Percentiles rank a stretch among this genome's conserved stretches.
Evolutionary conservation across 768 basidiomycete genomes (phyloP).

Genomic region (Phylloporus scabripes): DNA sequence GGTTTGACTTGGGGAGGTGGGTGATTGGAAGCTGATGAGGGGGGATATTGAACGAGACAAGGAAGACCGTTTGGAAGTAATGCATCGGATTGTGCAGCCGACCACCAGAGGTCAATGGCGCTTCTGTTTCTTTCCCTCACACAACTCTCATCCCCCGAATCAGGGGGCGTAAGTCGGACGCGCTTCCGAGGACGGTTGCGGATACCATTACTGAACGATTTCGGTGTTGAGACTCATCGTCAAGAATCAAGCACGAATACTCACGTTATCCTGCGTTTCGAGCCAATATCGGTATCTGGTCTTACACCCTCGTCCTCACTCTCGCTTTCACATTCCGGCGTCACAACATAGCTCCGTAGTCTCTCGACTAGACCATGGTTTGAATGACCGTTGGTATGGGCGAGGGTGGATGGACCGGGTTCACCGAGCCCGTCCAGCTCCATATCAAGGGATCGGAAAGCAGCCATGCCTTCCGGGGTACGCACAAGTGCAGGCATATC

Average conservation of each 20-base stretch:
- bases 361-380: constrained; percentile 17
- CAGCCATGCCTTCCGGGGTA: constrained; percentile 67
- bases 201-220: constrained; percentile 18
- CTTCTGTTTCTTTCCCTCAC: constrained; percentile 35
- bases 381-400: constrained; percentile 28
- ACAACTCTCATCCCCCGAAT: constrained; percentile 31
- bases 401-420: constrained; percentile 31
- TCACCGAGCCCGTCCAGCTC: constrained; percentile 40
- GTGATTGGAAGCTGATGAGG: constrained; percentile 7
- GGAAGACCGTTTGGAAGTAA: constrained; percentile 65
- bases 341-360: constrained; percentile 15
- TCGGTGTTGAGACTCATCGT: background rate
- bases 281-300: constrained; percentile 38
- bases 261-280: constrained; percentile 52
- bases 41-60: constrained; percentile 35
- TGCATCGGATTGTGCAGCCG: constrained; percentile 55
- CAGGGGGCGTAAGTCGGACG: constrained; percentile 41
- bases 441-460: constrained; percentile 55
- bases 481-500: constrained; percentile 68
- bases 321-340: constrained; percentile 33
- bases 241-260: constrained; percentile 9
- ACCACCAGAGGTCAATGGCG: constrained; percentile 66
- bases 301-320: constrained; percentile 30
- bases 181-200: constrained; percentile 56
- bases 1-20: constrained; percentile 9